Conservation (phyloP, 768 basidiomycete genomes). For the Xerocomellus dryophilus region DNA sequence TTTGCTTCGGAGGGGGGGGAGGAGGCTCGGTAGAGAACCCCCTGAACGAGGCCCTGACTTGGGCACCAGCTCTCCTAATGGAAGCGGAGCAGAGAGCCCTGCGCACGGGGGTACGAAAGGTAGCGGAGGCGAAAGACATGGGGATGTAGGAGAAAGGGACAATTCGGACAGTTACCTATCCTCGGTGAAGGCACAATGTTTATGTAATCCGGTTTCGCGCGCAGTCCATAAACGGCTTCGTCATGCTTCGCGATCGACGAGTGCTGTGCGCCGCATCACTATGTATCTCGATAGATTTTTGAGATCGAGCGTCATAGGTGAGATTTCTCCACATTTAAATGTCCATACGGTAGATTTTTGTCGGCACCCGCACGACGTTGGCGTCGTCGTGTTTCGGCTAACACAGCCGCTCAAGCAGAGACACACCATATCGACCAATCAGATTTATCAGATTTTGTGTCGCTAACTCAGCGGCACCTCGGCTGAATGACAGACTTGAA, state of each 20-base stretch:
- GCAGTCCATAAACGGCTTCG: neutral
- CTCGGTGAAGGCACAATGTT: neutral
- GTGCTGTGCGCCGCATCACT: neutral
- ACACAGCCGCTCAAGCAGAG: neutral
- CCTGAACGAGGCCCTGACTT: slow-evolving; percentile 48
- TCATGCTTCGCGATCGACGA: slow-evolving; percentile 14
- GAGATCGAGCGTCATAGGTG: too few relatives aligned
- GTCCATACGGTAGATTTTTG: neutral
- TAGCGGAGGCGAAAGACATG: slow-evolving; percentile 53
- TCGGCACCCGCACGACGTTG: neutral
- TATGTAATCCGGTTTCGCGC: slow-evolving; percentile 16
- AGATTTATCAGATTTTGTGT: neutral
- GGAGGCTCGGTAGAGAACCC: slow-evolving; percentile 56
- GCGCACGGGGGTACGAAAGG: slow-evolving; percentile 49
- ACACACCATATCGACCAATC: slow-evolving; percentile 3
- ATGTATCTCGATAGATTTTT: neutral
- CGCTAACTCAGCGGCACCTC: neutral
- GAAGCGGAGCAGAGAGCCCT: slow-evolving; percentile 36
- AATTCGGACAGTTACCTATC: neutral
- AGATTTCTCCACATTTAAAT: neutral
- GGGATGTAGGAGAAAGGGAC: slow-evolving; percentile 4
- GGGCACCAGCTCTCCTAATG: slow-evolving; percentile 25
- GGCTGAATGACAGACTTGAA: neutral
- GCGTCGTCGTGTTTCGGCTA: neutral
- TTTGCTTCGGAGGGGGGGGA: slow-evolving; percentile 49